A percentile compares a stretch with the other conserved stretches of the same genome.
Conservation (phyloP, 768 basidiomycete species). For the Nidula microcarpa region DNA sequence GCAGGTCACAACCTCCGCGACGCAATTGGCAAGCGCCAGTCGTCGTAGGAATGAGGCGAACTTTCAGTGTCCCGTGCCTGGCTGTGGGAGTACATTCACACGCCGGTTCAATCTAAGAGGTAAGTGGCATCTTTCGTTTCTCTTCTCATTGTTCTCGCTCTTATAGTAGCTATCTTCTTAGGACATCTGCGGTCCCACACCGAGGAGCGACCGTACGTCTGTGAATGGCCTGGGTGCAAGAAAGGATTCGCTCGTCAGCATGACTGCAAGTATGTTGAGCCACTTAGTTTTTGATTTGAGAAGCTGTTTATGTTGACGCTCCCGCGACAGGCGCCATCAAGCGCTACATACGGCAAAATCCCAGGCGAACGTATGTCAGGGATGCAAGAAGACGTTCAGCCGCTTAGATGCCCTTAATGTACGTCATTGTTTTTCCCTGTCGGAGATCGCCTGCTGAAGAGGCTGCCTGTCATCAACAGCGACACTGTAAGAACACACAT, state of each 20-base stretch:
- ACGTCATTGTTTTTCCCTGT: constrained; percentile 30
- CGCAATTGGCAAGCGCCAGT: constrained; percentile 87
- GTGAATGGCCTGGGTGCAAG: constrained; percentile 91
- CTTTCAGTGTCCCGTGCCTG: constrained; percentile 91
- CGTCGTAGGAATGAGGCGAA: constrained; percentile 87
- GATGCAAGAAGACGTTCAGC: constrained; percentile 94
- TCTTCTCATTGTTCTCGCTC: constrained; percentile 2
- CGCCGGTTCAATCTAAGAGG: constrained; percentile 86
- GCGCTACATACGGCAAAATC: constrained; percentile 83
- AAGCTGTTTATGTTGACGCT: not conserved
- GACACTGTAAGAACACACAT: constrained; percentile 63
- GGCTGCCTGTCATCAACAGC: constrained; percentile 36
- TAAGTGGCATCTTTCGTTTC: constrained; percentile 21
- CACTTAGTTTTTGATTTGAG: not conserved
- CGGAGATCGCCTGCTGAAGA: not conserved
- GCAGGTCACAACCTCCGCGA: constrained; percentile 93
- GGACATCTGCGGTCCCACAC: constrained; percentile 95
- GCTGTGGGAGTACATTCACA: constrained; percentile 97
- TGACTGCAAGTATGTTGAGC: constrained; percentile 83
- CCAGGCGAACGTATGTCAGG: constrained; percentile 82
- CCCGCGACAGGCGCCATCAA: constrained; percentile 74
- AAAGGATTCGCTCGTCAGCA: constrained; percentile 95
- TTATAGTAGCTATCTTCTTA: constrained; percentile 21
- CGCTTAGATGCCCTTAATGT: constrained; percentile 92
- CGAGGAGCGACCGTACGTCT: constrained; percentile 91